Base-by-base conservation (phyloP, 345 rosid genomes). In the Triadica sebifera region DNA sequence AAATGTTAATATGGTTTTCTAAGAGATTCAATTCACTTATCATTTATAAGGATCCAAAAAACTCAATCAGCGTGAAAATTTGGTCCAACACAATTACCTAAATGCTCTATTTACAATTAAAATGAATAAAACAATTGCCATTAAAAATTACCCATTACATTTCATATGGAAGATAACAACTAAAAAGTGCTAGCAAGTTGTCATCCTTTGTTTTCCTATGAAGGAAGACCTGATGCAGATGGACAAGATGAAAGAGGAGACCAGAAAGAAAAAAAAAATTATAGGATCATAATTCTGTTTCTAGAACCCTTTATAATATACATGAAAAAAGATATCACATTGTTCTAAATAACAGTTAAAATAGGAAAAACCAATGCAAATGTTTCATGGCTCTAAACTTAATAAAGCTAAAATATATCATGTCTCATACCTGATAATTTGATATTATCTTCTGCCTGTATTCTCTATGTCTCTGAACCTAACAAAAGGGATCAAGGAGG, bases 391-490 rank as follows among this genome's bases (percentile, higher is more conserved):
- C 70, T 16, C 57, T 20, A 12, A 34, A 64, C 8, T 25, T 64
- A 63, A 29, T 29, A 9, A 69, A 69, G 60, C 34, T 53, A 29
- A 61, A 57, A 49, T 43, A 62, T 46, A 46, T 39, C 59, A 49
- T 41, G 52, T 47, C 45, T 70, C 64, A 45, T 79, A 90, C 99
- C 99, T 84, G 87, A 87, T 93, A 93, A 74, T 83, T 86, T 46
- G 86, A 74, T 67, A 80, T 81, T 57, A 95, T 93, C 88, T 80
- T 89, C 80, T 82, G 90, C 82, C 96, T 87, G 82, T 95, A 91
- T 51, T 90, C 96, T 64, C 83, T 87, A 55, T 93, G 99, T 81
- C 81, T 91, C 73, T 85, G 96, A 56, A 74, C 87, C 99, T 93
- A 85, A 55, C 68, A 25, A 65, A 46, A 12, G 45, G 4, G 22